These are phyloP conservation scores for Hyphodiscus hymeniophilus DNA, from an alignment of 495 filamentous ascomycete species.

Conservation along the genomic window DNA sequence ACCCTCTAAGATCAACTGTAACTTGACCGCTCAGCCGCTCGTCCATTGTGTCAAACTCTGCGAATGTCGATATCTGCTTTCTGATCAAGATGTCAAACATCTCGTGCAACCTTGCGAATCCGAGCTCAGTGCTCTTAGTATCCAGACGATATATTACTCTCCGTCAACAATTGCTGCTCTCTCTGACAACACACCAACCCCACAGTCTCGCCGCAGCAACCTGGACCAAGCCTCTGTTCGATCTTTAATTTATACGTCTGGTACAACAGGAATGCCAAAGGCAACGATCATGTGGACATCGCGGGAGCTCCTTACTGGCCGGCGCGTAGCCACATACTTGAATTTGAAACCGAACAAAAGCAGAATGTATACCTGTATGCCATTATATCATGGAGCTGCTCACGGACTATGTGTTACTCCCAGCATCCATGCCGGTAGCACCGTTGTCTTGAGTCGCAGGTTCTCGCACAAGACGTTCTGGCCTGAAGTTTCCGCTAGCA, in stretches of 20 bases:
- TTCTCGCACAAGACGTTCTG: constrained; percentile 70
- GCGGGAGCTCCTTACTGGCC: not conserved
- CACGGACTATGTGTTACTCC: constrained; percentile 37
- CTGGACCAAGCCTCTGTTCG: too few species aligned
- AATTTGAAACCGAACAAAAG: constrained; percentile 40
- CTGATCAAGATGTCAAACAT: constrained; percentile 33
- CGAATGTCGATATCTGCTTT: constrained; percentile 48
- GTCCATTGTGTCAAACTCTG: constrained; percentile 55
- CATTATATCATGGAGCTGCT: constrained; percentile 72
- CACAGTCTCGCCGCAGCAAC: too few species aligned
- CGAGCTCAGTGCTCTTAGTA: not conserved
- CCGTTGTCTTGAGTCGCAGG: constrained; percentile 58
- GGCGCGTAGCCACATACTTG: constrained; percentile 53
- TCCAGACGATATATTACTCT: too few species aligned
- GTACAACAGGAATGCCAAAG: constrained; percentile 47
- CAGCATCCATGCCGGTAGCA: constrained; percentile 49
- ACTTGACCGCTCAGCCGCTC: constrained; percentile 55
- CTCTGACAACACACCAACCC: too few species aligned
- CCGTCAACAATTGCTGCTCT: too few species aligned
- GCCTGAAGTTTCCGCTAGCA: constrained; percentile 60
- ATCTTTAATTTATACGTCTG: constrained; percentile 11
- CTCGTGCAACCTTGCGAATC: not conserved
- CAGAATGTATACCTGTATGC: constrained; percentile 73
- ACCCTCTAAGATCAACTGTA: constrained; percentile 68
- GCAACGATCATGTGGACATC: constrained; percentile 19